Evolutionary conservation across 257 asterid species (phyloP), one percentile per base, ranked within the genome.

Genomic region (Rubia yunnanensis): DNA sequence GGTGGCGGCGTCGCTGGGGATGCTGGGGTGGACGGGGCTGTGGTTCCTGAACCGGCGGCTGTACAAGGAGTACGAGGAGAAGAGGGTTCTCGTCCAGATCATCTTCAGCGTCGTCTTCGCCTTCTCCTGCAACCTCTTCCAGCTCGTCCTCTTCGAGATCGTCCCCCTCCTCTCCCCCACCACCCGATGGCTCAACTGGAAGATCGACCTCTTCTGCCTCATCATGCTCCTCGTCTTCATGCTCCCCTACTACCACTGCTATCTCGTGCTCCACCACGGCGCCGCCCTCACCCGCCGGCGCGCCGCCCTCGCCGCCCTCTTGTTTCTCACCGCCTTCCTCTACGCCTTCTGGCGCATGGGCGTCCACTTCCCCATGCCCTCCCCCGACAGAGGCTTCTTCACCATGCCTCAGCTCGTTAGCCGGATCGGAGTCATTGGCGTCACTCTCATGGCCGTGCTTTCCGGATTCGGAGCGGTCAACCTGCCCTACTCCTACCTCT

Each of bases 401-500:
- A 90, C 99, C 74, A 94, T 85, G 68, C 81, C 99, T 67, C 97
- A 94, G 85, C 77, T 94, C 59, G 96, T 94, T 70, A 94, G 99
- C 81, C 82, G 99, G 78, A 90, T 94, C 72, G 99, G 99, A 74
- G 99, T 94, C 28, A 86, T 94, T 78, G 97, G 99, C 27, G 99
- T 94, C 82, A 87, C 99, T 73, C 82, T 94, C 70, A 90, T 90
- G 96, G 96, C 99, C 28, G 85, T 94, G 50, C 83, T 94, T 67
- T 89, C 99, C 68, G 99, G 97, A 61, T 94, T 94, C 81, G 99
- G 99, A 76, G 99, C 97, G 58, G 99, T 94, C 67, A 94, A 94
- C 81, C 81, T 94, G 82, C 99, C 99, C 14, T 94, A 89, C 73
- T 89, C 97, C 76, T 94, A 94, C 74, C 82, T 94, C 27, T 94